These are phyloP conservation scores for Aspergillus baeticus DNA, from an alignment of 495 filamentous ascomycete species.

Conservation along the genomic window DNA sequence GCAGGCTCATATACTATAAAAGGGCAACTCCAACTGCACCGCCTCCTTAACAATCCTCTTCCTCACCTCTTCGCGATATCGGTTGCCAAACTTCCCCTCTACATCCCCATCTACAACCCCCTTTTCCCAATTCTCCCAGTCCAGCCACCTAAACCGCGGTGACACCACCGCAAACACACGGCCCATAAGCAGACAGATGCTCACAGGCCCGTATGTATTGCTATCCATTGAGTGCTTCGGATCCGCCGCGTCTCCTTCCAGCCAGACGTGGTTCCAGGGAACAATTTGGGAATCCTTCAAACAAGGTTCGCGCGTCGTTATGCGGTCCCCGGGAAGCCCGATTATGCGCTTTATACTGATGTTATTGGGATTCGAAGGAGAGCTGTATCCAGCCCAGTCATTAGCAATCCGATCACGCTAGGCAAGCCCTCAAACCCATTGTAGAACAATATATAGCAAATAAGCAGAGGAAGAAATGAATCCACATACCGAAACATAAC, in stretches of 20 bases:
- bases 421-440: too few relatives aligned
- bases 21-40: slow-evolving; percentile 36
- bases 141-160: slow-evolving; percentile 52
- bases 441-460: too few relatives aligned
- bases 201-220: slow-evolving; percentile 71
- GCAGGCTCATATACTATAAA: neutral
- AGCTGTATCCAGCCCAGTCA: slow-evolving; percentile 41
- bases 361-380: slow-evolving; percentile 58
- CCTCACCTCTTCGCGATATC: slow-evolving; percentile 42
- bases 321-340: slow-evolving; percentile 66
- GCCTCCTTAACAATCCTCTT: slow-evolving; percentile 39
- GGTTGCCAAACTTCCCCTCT: slow-evolving; percentile 25
- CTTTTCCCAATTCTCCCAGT: slow-evolving; percentile 43
- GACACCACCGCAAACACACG: slow-evolving; percentile 60
- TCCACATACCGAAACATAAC: slow-evolving; percentile 53
- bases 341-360: slow-evolving; percentile 68
- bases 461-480: too few relatives aligned
- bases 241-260: slow-evolving; percentile 68
- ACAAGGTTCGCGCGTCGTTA: slow-evolving; percentile 62
- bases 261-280: slow-evolving; percentile 73
- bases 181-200: slow-evolving; percentile 60
- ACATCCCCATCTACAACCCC: slow-evolving; percentile 24
- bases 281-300: slow-evolving; percentile 55
- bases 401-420: too few relatives aligned
- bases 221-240: slow-evolving; percentile 61